Conservation (phyloP, 257 asterid genomes). For the Perilla frutescens region DNA sequence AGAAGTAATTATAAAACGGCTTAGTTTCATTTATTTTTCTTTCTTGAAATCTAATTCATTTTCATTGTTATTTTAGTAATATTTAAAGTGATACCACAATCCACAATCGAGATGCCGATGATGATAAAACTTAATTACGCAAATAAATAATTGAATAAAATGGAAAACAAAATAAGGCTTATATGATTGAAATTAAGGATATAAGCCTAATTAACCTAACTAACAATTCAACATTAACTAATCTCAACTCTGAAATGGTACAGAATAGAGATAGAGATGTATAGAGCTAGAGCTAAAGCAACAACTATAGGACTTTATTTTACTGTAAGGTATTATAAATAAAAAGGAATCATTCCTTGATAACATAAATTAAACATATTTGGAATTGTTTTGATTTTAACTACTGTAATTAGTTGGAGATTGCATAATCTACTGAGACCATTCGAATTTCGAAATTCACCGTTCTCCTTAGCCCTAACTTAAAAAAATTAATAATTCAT, state of each 20-base stretch:
- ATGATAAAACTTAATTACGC: neutral
- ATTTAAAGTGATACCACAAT: neutral
- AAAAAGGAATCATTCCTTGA: no score
- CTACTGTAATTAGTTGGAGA: no score
- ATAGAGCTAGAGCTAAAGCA: neutral
- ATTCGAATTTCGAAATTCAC: no score
- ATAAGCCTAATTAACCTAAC: neutral
- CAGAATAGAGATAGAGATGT: neutral
- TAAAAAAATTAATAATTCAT: no score
- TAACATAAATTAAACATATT: no score
- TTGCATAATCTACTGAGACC: no score
- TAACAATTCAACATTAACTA: constrained; percentile 10
- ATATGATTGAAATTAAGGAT: neutral
- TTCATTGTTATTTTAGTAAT: neutral
- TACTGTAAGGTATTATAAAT: no score
- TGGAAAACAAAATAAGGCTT: neutral
- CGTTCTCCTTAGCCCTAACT: no score
- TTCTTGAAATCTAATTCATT: neutral
- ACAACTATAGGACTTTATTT: no score
- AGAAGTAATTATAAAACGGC: neutral
- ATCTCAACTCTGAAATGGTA: neutral
- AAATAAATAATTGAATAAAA: neutral
- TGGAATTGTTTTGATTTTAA: no score
- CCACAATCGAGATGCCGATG: neutral
- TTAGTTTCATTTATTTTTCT: neutral